These are phyloP conservation scores for Globisporangium radiosum DNA, from an alignment of 352 stramenopile genomes.

Conservation along the genomic window DNA sequence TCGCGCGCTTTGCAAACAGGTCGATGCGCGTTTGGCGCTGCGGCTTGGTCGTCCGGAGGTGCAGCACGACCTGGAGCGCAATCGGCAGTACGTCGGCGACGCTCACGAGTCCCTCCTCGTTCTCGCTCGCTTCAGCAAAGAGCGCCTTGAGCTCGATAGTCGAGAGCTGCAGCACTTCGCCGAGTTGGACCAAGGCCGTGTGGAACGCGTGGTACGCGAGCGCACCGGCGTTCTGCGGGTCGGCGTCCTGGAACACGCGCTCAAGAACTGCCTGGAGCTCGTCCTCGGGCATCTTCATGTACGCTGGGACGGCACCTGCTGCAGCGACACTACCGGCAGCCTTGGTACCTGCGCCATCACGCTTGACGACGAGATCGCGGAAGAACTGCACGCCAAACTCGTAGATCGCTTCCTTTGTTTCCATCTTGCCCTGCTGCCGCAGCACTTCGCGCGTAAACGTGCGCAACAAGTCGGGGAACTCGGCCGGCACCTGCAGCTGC, in stretches of 20 bases:
- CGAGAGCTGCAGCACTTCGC: constrained; percentile 51
- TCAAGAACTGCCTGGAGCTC: constrained; percentile 42
- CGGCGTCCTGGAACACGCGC: constrained; percentile 35
- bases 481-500: constrained; percentile 57
- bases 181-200: constrained; percentile 34
- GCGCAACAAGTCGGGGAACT: constrained; percentile 70
- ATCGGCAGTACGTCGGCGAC: constrained; percentile 51
- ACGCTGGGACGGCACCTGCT: constrained; percentile 14
- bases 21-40: constrained; percentile 42
- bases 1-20: constrained; percentile 32
- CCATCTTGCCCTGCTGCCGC: constrained; percentile 74
- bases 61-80: constrained; percentile 35
- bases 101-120: constrained; percentile 40
- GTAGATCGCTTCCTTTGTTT: constrained; percentile 75
- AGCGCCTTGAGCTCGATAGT: constrained; percentile 44
- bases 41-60: constrained; percentile 33
- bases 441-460: constrained; percentile 78
- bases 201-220: constrained; percentile 39
- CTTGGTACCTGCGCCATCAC: constrained; percentile 20
- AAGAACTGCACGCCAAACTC: constrained; percentile 72
- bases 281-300: constrained; percentile 60
- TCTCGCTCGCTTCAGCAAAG: constrained; percentile 62
- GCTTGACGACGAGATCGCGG: constrained; percentile 43
- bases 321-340: not conserved
- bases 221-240: constrained; percentile 32